Evolutionary conservation across 257 asterid genomes (phyloP).

Genomic region (Solanum medicagineum): DNA sequence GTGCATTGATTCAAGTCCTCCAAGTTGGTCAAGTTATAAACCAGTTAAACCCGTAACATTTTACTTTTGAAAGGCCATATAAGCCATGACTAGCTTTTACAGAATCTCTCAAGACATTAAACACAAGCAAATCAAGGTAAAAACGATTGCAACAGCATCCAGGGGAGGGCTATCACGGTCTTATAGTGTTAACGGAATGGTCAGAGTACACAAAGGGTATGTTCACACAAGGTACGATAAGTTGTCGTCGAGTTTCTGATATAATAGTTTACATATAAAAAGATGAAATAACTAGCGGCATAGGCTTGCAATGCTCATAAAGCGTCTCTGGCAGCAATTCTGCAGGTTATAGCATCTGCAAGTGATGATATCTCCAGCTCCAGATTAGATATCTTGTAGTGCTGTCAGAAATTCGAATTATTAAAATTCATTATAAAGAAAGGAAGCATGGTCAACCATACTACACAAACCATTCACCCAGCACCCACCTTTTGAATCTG

Average conservation of each 20-base stretch:
- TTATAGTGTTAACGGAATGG: not conserved
- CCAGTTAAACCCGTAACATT: not conserved
- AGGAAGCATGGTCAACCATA: not conserved
- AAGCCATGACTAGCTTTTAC: not conserved
- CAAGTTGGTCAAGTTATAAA: not conserved
- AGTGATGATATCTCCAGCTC: slow-evolving; percentile 76
- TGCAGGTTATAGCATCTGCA: slow-evolving; percentile 65
- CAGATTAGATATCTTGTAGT: slow-evolving; percentile 58
- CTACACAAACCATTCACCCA: not conserved
- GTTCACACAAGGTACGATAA: not conserved
- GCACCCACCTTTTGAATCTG: slow-evolving; percentile 66
- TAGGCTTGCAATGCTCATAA: slow-evolving; percentile 21
- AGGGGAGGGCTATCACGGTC: not conserved
- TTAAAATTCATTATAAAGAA: not conserved
- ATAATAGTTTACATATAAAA: not conserved
- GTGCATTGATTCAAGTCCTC: not conserved
- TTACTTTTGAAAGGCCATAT: not conserved
- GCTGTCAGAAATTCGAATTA: slow-evolving; percentile 22
- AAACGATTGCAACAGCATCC: not conserved
- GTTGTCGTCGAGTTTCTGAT: not conserved
- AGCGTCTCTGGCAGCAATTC: slow-evolving; percentile 86
- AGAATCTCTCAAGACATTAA: not conserved
- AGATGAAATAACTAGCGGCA: not conserved
- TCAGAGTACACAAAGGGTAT: not conserved
- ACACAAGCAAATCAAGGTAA: not conserved